phyloP scores from a whole-genome alignment of 2,329 filamentous ascomycete genomes.

The Botrytis fabae region DNA sequence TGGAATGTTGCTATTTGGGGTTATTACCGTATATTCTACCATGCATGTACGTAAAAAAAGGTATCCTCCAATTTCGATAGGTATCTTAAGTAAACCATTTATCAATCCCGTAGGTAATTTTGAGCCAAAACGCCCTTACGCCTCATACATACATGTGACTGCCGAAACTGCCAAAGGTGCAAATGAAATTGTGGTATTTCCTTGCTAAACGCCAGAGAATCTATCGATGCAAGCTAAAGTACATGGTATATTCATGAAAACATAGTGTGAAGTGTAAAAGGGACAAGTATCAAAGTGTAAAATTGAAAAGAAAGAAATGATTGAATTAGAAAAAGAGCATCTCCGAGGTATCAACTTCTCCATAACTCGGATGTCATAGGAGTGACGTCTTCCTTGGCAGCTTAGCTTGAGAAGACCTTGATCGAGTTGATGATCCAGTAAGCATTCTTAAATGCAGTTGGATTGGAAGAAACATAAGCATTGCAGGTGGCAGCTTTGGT shows the following conservation, averaged over 20 bases:
- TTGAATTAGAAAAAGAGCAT: neutral
- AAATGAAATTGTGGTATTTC: constrained; percentile 22
- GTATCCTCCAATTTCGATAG: neutral
- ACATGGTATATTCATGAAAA: constrained; percentile 11
- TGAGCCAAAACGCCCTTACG: neutral
- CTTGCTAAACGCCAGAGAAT: constrained; percentile 16
- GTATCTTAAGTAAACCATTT: neutral
- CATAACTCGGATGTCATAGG: constrained; percentile 1
- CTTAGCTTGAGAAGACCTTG: constrained; percentile 30
- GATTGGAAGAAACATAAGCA: constrained; percentile 70
- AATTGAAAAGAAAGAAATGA: neutral
- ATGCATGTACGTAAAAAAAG: neutral
- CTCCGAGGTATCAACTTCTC: neutral
- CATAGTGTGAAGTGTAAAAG: constrained; percentile 3
- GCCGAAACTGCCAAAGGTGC: constrained; percentile 1
- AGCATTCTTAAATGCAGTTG: constrained; percentile 67
- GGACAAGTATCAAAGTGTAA: neutral
- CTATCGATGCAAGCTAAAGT: constrained; percentile 5
- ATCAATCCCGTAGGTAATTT: neutral
- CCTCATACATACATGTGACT: neutral
- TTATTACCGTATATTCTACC: too few species aligned
- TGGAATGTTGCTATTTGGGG: too few species aligned
- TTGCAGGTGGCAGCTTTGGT: constrained; percentile 61
- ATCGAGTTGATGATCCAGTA: constrained; percentile 72
- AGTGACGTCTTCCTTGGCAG: constrained; percentile 26